A percentile compares a stretch with the other conserved stretches of the same genome.
phyloP scores from a whole-genome alignment of 306 rosid species.

The Casuarina cunninghamiana region DNA sequence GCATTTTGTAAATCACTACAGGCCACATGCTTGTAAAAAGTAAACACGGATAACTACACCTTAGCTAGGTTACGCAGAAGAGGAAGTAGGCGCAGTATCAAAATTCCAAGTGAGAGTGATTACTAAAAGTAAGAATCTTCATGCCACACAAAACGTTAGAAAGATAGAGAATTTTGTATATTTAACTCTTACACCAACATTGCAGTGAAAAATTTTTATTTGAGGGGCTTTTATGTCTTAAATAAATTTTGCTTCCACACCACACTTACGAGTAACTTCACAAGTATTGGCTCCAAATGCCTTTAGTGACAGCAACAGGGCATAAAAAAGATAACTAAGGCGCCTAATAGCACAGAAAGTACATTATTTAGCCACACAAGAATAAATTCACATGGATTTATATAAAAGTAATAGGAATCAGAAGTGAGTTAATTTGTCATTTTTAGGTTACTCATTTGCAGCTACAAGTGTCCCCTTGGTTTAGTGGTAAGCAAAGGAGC shows the following conservation, averaged over 20 bases:
- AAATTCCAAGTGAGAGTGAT: not conserved
- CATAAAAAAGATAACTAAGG: not conserved
- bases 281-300: not conserved
- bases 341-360: constrained; percentile 9
- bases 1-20: constrained; percentile 9
- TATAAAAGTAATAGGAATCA: too few relatives aligned
- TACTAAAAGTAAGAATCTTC: not conserved
- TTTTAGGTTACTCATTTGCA: too few relatives aligned
- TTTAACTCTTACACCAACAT: not conserved
- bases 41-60: not conserved
- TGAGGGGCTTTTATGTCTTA: not conserved
- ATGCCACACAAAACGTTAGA: not conserved
- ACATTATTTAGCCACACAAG: not conserved
- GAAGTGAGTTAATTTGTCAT: too few relatives aligned
- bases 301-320: not conserved
- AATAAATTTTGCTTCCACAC: not conserved
- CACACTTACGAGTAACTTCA: not conserved
- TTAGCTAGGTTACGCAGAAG: not conserved
- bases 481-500: too few relatives aligned
- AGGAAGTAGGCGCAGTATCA: not conserved
- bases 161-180: not conserved
- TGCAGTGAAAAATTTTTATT: not conserved
- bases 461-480: too few relatives aligned
- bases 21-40: not conserved
- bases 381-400: too few relatives aligned